Conservation (phyloP, 2,329 filamentous ascomycete species). For the Fonsecaea nubica region DNA sequence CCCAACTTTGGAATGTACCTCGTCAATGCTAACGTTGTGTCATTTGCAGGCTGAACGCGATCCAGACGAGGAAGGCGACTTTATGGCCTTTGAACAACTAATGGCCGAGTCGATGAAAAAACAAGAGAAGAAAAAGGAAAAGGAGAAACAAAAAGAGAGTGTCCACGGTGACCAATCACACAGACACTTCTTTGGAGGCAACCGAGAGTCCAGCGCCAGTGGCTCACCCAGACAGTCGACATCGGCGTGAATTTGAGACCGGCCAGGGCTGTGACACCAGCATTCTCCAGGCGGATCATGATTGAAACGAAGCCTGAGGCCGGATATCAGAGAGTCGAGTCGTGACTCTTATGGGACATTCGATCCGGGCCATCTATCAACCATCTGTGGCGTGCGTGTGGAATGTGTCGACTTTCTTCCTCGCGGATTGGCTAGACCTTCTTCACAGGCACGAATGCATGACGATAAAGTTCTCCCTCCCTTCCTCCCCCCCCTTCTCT, state of each 20-base stretch:
- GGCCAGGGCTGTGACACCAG: neutral
- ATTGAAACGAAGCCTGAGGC: neutral
- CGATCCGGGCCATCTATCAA: neutral
- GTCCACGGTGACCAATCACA: slow-evolving; percentile 5
- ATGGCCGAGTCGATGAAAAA: slow-evolving; percentile 96
- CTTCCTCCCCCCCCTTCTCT: too few relatives aligned
- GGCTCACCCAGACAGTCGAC: neutral
- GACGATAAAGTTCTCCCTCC: neutral
- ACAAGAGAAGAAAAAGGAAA: slow-evolving; percentile 78
- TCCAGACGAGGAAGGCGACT: slow-evolving; percentile 96
- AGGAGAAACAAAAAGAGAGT: slow-evolving; percentile 47
- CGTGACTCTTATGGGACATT: neutral
- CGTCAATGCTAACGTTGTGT: slow-evolving; percentile 6
- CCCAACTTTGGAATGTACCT: neutral
- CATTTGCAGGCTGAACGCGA: slow-evolving; percentile 75
- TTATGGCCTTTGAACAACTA: slow-evolving; percentile 97
- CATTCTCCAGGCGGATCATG: neutral
- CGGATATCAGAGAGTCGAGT: neutral
- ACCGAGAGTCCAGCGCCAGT: slow-evolving; percentile 4
- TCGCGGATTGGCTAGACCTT: neutral
- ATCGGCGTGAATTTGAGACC: neutral
- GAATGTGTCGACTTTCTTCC: neutral
- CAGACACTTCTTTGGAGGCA: slow-evolving; percentile 3
- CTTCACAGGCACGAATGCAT: neutral
- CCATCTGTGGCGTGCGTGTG: neutral